Evolutionary conservation across 2,329 filamentous ascomycete species (phyloP).

Genomic region (Juglanconis oblonga): DNA sequence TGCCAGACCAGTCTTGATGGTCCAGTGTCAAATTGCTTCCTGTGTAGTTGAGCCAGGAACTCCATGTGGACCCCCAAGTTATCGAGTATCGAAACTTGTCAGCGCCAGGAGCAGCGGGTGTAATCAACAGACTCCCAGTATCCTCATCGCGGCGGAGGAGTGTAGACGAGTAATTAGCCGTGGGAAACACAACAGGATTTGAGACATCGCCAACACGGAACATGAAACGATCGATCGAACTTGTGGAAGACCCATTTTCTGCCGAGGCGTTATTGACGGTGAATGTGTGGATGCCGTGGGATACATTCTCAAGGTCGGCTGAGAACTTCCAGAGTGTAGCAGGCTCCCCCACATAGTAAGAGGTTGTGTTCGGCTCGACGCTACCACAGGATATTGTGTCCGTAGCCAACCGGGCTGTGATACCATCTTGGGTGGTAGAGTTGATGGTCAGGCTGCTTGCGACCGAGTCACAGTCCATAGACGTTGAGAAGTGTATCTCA

Average conservation of each 20-base stretch:
- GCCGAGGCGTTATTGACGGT: slow-evolving; percentile 53
- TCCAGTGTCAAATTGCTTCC: slow-evolving; percentile 45
- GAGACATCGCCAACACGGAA: slow-evolving; percentile 54
- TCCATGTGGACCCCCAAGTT: slow-evolving; percentile 59
- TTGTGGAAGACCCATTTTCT: slow-evolving; percentile 40
- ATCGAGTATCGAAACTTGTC: slow-evolving; percentile 61
- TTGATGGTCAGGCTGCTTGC: slow-evolving; percentile 46
- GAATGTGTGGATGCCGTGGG: slow-evolving; percentile 58
- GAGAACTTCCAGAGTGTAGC: slow-evolving; percentile 52
- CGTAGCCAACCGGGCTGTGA: slow-evolving; percentile 39
- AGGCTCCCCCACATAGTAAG: slow-evolving; percentile 47
- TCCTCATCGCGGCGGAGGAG: slow-evolving; percentile 40
- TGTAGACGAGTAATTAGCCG: slow-evolving; percentile 56
- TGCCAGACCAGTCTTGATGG: slow-evolving; percentile 55
- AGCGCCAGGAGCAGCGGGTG: slow-evolving; percentile 60
- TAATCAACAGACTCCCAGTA: slow-evolving; percentile 40
- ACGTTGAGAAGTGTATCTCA: slow-evolving; percentile 52
- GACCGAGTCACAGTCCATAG: slow-evolving; percentile 60
- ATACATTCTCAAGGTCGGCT: slow-evolving; percentile 51
- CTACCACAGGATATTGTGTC: slow-evolving; percentile 42
- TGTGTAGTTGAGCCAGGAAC: slow-evolving; percentile 54
- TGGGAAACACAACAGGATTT: slow-evolving; percentile 60
- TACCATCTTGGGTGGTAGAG: slow-evolving; percentile 48
- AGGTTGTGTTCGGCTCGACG: slow-evolving; percentile 31
- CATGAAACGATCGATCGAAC: slow-evolving; percentile 58